Base-by-base conservation (phyloP, 2,329 filamentous ascomycete genomes). In the Botryotinia narcissicola region DNA sequence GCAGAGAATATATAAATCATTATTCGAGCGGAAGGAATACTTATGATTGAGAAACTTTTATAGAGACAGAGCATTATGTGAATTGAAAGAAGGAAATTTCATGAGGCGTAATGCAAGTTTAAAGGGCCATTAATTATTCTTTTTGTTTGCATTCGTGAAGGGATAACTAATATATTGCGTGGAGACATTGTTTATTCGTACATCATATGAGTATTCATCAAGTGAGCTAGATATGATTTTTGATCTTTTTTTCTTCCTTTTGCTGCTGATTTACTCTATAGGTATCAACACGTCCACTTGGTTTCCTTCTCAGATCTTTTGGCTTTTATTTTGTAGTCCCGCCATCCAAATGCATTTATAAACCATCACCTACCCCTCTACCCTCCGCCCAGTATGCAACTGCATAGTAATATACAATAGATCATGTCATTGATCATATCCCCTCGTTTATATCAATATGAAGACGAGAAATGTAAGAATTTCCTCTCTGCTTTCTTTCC, bases 241-340 rank as follows among this genome's bases (percentile, higher is more conserved):
- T 69, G 18, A 8, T 62, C 5, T 71, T 35, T 71, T 32, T 32
- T 71, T 54, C 51, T 69, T 59, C 42, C 63, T 32, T 69, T 68
- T 73, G 72, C 77, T 77, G 76, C 74, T 62, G 71, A 73, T 74
- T 77, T 78, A 78, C 77, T 77, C 73, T 79, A 78, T 78, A 79
- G 71, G 73, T 77, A 75, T 78, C 76, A 72, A 73, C 74, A 77
- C 75, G 77, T 75, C 78, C 76, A n/a, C 75, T 76, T 75, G 74
- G 12, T 68, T 69, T 62, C 18, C 61, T 32, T 59, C 46, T 57
- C 66, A 12, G 5, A 64, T 71, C 48, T 35, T 60, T 74, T 64
- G 62, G 40, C 32, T 10, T 14, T 32, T 9, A n/a, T 46, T 72
- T 29, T 44, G 32, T 22, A 57, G n/a, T 18, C 14, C 35, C 35